Conservation (phyloP, 805 yeast genomes). For the Maudiozyma barnettii region DNA sequence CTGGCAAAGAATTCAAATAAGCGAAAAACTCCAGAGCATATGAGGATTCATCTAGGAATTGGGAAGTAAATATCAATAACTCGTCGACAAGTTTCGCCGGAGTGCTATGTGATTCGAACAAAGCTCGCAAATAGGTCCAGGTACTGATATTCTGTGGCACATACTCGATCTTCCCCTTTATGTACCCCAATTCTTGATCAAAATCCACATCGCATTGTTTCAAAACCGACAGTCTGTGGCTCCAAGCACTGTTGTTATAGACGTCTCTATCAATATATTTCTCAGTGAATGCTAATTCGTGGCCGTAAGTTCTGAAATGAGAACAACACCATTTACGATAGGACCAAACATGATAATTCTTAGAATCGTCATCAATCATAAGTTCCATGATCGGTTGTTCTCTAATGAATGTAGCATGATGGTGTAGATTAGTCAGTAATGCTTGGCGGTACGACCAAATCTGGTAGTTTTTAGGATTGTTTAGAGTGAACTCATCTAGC, state of each 20-base stretch:
- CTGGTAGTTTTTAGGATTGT: slow-evolving; percentile 85
- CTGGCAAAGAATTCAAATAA: slow-evolving; percentile 34
- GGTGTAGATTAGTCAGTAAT: slow-evolving; percentile 35
- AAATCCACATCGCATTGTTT: slow-evolving; percentile 19
- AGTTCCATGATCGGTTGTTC: slow-evolving; percentile 58
- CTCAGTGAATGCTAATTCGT: slow-evolving; percentile 46
- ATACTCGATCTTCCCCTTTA: slow-evolving; percentile 37
- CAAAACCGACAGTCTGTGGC: slow-evolving; percentile 60
- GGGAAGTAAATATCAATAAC: slow-evolving; percentile 37
- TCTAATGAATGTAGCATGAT: slow-evolving; percentile 28
- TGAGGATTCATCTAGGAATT: slow-evolving; percentile 39
- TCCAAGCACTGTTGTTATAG: slow-evolving; percentile 91
- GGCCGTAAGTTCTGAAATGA: slow-evolving; percentile 39
- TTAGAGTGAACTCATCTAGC: slow-evolving; percentile 67
- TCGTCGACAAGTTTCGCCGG: slow-evolving; percentile 18
- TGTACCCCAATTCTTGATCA: slow-evolving; percentile 45
- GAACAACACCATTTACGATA: slow-evolving; percentile 76
- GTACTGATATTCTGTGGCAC: slow-evolving; percentile 78
- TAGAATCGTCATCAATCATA: slow-evolving; percentile 70
- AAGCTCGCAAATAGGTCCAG: slow-evolving; percentile 75
- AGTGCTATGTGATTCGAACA: slow-evolving; percentile 28
- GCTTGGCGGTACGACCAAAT: slow-evolving; percentile 91
- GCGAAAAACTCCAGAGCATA: slow-evolving; percentile 60
- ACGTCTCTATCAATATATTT: slow-evolving; percentile 50
- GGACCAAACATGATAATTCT: slow-evolving; percentile 96